These are phyloP conservation scores for Jaltomata sinuosa DNA, from an alignment of 257 asterid genomes.

Conservation along the genomic window DNA sequence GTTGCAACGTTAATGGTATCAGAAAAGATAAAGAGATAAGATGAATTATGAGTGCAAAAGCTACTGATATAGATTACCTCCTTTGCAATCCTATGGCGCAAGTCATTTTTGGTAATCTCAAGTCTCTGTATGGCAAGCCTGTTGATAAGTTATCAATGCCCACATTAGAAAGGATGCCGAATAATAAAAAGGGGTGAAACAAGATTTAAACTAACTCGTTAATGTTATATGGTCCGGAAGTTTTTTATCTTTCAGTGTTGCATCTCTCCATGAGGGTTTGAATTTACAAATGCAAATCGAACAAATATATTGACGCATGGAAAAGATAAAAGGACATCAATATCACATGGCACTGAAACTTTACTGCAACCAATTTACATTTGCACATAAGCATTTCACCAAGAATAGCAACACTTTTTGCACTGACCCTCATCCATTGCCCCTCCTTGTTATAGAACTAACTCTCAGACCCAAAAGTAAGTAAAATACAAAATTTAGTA, in stretches of 20 bases:
- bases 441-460: not conserved
- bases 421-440: not conserved
- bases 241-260: not conserved
- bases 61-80: constrained; percentile 44
- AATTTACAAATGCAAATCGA: not conserved
- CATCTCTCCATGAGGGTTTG: not conserved
- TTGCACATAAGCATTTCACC: not conserved
- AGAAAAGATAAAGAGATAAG: not conserved
- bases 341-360: not conserved
- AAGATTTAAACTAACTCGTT: not conserved
- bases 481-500: not conserved
- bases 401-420: not conserved
- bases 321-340: not conserved
- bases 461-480: not conserved
- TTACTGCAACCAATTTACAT: not conserved
- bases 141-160: constrained; percentile 12
- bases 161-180: not conserved
- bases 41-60: not conserved
- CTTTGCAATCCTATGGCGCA: constrained; percentile 87
- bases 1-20: not conserved
- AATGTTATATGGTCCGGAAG: not conserved
- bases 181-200: not conserved
- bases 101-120: constrained; percentile 81
- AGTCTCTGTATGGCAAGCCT: constrained; percentile 93
- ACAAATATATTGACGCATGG: not conserved